These are phyloP conservation scores for Solanum sejunctum DNA, from an alignment of 257 asterid species.

Conservation along the genomic window DNA sequence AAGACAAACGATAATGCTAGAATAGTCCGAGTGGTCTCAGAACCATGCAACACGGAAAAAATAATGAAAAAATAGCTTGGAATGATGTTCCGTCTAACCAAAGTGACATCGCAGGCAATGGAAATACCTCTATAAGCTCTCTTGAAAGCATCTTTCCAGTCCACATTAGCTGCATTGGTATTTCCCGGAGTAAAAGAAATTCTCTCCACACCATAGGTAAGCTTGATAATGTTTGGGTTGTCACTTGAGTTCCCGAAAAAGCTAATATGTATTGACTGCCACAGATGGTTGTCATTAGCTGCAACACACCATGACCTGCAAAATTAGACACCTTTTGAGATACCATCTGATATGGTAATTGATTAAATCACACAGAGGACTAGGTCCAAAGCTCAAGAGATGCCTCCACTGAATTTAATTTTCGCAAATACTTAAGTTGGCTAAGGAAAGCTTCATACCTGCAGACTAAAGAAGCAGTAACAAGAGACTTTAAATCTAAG, in stretches of 20 bases:
- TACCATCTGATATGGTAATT: background rate
- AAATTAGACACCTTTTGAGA: background rate
- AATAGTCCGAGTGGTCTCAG: background rate
- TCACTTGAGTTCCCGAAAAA: slow-evolving; percentile 22
- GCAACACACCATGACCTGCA: slow-evolving; percentile 66
- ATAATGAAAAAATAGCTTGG: background rate
- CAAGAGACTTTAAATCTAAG: slow-evolving; percentile 59
- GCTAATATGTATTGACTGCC: slow-evolving; percentile 36
- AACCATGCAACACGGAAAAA: background rate
- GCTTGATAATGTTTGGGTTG: background rate
- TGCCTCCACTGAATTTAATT: background rate
- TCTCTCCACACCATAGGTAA: background rate
- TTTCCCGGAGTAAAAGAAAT: background rate
- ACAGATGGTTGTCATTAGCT: slow-evolving; percentile 54
- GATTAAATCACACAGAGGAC: background rate
- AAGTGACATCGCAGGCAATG: background rate
- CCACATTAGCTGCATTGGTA: slow-evolving; percentile 1
- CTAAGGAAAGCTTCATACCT: slow-evolving; percentile 22
- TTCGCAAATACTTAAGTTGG: background rate
- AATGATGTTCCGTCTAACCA: background rate
- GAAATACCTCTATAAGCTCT: slow-evolving; percentile 34
- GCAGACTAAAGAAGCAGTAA: slow-evolving; percentile 63
- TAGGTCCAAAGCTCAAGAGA: background rate
- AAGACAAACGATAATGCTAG: background rate
- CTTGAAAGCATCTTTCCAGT: slow-evolving; percentile 42